A percentile compares a stretch with the other conserved stretches of the same genome.
Evolutionary conservation across 192 early-diverging fungal genomes (phyloP).

Genomic region (Backusella mclennaniae): DNA sequence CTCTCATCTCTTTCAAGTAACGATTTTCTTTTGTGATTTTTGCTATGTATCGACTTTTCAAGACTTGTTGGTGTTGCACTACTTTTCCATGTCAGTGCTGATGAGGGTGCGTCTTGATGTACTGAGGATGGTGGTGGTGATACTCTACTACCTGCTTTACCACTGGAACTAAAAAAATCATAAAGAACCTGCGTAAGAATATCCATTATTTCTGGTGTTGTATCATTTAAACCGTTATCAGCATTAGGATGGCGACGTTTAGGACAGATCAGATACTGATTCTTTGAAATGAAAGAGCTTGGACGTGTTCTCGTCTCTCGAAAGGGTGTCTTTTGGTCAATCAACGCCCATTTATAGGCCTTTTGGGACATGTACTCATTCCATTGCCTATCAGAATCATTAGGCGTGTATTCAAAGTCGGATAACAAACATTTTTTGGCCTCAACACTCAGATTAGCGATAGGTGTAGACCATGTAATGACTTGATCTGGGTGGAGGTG

Average conservation of each 20-base stretch:
- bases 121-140: neutral
- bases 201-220: neutral
- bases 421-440: neutral
- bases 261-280: neutral
- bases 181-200: neutral
- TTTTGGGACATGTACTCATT: neutral
- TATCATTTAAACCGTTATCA: no score
- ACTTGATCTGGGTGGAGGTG: neutral
- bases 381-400: neutral
- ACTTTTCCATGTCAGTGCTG: neutral
- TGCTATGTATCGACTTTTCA: neutral
- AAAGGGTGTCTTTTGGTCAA: neutral
- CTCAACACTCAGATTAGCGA: neutral
- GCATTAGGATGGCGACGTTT: neutral
- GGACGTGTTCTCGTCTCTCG: neutral
- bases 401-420: neutral
- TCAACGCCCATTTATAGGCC: neutral
- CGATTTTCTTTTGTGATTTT: neutral
- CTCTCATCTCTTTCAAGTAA: neutral
- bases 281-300: neutral
- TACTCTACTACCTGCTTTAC: neutral
- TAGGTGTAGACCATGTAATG: neutral
- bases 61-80: neutral
- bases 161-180: neutral
- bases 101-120: neutral